Evolutionary conservation across 2,329 filamentous ascomycete genomes (phyloP).

Genomic region (Venturia oleaginea): DNA sequence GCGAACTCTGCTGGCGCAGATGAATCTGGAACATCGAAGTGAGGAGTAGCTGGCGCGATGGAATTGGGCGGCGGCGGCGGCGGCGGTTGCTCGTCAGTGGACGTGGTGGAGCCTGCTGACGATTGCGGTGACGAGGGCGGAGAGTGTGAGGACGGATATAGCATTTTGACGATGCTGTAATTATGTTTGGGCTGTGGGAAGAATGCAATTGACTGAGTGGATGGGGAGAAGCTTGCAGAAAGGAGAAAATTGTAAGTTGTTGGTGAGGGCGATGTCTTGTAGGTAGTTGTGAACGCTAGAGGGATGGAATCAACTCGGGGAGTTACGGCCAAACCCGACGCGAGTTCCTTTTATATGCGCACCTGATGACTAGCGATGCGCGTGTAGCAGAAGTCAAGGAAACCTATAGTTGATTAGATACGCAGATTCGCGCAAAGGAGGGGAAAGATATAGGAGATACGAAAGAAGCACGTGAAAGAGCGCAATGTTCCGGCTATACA

Average conservation of each 20-base stretch:
- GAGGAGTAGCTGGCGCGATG: neutral
- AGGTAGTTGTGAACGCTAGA: neutral
- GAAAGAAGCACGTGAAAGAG: neutral
- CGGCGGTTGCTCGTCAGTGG: neutral
- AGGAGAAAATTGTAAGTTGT: neutral
- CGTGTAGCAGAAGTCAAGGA: neutral
- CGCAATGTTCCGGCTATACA: neutral
- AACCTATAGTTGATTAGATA: neutral
- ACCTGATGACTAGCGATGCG: neutral
- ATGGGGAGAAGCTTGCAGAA: neutral
- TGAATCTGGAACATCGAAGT: neutral
- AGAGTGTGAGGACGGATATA: neutral
- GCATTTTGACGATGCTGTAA: slow-evolving; percentile 1
- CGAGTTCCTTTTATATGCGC: neutral
- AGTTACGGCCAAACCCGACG: neutral
- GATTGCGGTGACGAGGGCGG: neutral
- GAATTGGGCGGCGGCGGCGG: neutral
- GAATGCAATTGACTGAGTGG: neutral
- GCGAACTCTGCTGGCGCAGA: neutral
- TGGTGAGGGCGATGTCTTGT: neutral
- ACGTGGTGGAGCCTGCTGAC: neutral
- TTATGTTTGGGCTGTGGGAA: neutral
- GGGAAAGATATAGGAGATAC: neutral
- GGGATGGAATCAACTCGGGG: neutral
- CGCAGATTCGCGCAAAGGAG: neutral